Base-by-base conservation (phyloP, 345 rosid species). In the Trapa incisa region DNA sequence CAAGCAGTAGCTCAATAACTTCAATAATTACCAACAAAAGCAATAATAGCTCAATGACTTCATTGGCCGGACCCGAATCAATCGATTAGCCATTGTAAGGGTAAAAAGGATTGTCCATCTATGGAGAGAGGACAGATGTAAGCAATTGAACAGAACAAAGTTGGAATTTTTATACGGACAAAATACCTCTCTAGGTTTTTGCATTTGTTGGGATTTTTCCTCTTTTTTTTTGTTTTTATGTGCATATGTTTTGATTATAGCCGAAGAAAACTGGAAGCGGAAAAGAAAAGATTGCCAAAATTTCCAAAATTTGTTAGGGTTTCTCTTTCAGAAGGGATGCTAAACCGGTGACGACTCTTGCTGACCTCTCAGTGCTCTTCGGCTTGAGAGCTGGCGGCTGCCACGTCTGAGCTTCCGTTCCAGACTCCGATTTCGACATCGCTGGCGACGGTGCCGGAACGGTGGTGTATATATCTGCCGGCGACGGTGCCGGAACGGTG, bases 311-410 rank as follows among this genome's bases (percentile, higher is more conserved):
- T 79, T 61, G 74, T 86, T 79, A 93, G 36, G 88, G 78, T 66
- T 80, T 86, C 81, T 84, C 87, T 68, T 79, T 83, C 32, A 93
- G 81, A 17, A 93, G 90, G 62, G 85, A 87, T 71, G 94, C 97
- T 69, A 93, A 82, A 68, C 96, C 96, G 72, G 96, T 90, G 75
- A 93, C 94, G 52, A 85, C 71, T 80, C 84, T 85, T 68, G 83
- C 74, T 72, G 88, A 84, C 70, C 78, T 83, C 72, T 86, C 89
- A 37, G 71, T 76, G 67, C 80, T 67, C 80, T 83, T 84, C 67
- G 80, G 81, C 78, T 78, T 82, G 54, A 85, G 66, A 65, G 84
- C 84, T 76, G 88, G 87, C 61, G 79, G 87, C 70, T 77, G 81
- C 95, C 89, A 88, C 29, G 78, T 50, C 36, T 53, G 48, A 7